Percentiles rank a stretch among this genome's conserved stretches.
phyloP scores from a whole-genome alignment of 768 basidiomycete species.

The Tulasnella sp. region DNA sequence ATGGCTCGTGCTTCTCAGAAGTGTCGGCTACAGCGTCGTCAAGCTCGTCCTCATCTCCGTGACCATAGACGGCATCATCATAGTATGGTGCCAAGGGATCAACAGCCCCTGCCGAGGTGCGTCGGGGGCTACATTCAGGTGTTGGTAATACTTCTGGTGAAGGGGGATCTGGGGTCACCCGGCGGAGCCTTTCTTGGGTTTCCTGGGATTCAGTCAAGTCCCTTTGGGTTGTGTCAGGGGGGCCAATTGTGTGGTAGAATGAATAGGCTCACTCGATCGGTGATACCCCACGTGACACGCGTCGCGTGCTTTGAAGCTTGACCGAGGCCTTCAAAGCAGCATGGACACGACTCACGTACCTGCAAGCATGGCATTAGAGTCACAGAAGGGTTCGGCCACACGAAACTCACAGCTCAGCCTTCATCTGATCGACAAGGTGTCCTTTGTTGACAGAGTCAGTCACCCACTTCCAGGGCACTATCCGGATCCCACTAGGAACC shows the following conservation, averaged over 20 bases:
- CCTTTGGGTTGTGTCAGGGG: too few relatives aligned
- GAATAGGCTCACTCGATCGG: conserved; percentile 1
- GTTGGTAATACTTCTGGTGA: not conserved
- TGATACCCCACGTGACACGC: not conserved
- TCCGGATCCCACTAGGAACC: conserved; percentile 1
- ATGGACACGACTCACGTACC: not conserved
- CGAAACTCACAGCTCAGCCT: conserved; percentile 5
- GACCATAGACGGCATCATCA: conserved; percentile 6
- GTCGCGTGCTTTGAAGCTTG: not conserved
- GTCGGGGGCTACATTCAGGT: not conserved
- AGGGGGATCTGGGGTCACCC: not conserved
- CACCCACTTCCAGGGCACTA: conserved; percentile 11
- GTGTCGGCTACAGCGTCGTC: not conserved
- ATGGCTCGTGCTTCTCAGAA: not conserved
- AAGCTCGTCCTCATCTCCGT: not conserved
- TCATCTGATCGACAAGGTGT: conserved; percentile 7
- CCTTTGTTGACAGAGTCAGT: conserved; percentile 1
- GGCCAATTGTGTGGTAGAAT: too few relatives aligned
- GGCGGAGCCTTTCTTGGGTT: not conserved
- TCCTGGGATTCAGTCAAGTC: conserved; percentile 3
- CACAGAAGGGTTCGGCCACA: not conserved
- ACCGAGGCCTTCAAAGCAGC: not conserved
- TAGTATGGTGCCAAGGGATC: conserved; percentile 3
- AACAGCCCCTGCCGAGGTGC: too few relatives aligned
- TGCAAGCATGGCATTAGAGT: not conserved